These are phyloP conservation scores for Kuraishia floccosa DNA, from an alignment of 805 yeast genomes.

Conservation along the genomic window DNA sequence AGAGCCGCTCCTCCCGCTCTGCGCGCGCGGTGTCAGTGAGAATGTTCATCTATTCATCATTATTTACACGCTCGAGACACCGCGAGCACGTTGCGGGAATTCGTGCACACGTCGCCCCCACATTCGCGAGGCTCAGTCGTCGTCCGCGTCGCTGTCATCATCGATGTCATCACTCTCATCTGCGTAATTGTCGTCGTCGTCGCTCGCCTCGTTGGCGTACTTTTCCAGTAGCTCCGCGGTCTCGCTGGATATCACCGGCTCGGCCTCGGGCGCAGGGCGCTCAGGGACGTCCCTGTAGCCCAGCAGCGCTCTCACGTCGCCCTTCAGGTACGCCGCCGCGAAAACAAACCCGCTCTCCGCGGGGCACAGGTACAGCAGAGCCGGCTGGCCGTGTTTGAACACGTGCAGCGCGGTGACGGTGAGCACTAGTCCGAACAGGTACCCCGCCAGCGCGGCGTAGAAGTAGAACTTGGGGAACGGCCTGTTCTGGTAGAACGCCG, in stretches of 20 bases:
- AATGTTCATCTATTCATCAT: too few species aligned
- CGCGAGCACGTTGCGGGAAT: too few species aligned
- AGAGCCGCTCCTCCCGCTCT: too few species aligned
- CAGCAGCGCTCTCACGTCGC: constrained; percentile 31
- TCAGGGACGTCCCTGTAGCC: constrained; percentile 12
- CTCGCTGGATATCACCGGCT: constrained; percentile 8
- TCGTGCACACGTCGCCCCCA: too few species aligned
- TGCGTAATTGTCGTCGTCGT: too few species aligned
- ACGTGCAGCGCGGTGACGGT: constrained; percentile 29
- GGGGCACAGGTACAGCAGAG: constrained; percentile 55
- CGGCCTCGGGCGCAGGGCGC: too few species aligned
- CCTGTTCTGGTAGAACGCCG: constrained; percentile 28
- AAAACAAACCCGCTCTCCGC: constrained; percentile 21
- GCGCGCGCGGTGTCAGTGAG: too few species aligned
- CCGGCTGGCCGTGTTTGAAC: constrained; percentile 49
- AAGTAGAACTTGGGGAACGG: constrained; percentile 34
- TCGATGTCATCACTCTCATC: constrained; percentile 11
- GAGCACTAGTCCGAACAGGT: constrained; percentile 28
- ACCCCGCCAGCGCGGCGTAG: constrained; percentile 29
- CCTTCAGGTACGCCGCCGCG: constrained; percentile 20
- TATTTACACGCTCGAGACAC: too few species aligned
- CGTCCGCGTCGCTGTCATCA: constrained; percentile 13
- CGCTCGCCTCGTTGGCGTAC: too few species aligned
- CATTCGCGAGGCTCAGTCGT: constrained; percentile 8
- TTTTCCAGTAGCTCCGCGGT: background rate